Evolutionary conservation across 2,329 filamentous ascomycete genomes (phyloP), one percentile per base, ranked within the genome.

Genomic region (Hymenoscyphus salicellus): DNA sequence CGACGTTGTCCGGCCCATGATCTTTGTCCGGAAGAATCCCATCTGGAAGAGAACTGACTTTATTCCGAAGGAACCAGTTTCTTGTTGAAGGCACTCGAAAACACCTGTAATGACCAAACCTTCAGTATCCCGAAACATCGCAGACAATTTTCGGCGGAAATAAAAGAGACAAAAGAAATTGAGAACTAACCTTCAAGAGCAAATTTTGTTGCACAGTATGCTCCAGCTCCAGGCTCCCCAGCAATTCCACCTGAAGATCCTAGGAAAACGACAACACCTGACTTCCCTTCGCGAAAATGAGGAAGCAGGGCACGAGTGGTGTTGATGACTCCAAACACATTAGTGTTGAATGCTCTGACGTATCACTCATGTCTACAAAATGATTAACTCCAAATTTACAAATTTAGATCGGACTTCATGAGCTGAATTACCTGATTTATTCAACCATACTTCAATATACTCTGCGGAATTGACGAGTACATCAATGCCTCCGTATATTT

Each of bases 271-370:
- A 66, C 23, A n/a, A 76, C 77, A 7, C 81, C 79, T 2, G 75
- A 73, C 1, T 72, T 63, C 3, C 76, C 77, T 14, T 71, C 68
- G 28, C 83, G 78, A 70, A 85, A 76, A 26, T 77, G 72, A 0
- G 82, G 81, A 0, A 84, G 72, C 11, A 80, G 77, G 0, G 82
- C 81, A 14, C 80, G 79, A 43, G 79, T 77, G 0, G 83, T 78
- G 64, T 81, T 84, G 61, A 83, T 73, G 16, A 76, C 73, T 3
- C 83, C 83, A 66, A 85, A 82, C 52, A 86, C 81, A 64, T 86
- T 86, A 32, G 82, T 83, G 72, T 81, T 78, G 72, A 84, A 84
- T 28, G 60, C 58, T n/a, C 28, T 57, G 1, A 56, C 23, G 16
- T 55, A 26, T 16, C 58, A 30, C 59, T 62, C 65, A 5, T 66